Conservation (phyloP, 208 protist species). For the Acanthamoeba royreba region DNA sequence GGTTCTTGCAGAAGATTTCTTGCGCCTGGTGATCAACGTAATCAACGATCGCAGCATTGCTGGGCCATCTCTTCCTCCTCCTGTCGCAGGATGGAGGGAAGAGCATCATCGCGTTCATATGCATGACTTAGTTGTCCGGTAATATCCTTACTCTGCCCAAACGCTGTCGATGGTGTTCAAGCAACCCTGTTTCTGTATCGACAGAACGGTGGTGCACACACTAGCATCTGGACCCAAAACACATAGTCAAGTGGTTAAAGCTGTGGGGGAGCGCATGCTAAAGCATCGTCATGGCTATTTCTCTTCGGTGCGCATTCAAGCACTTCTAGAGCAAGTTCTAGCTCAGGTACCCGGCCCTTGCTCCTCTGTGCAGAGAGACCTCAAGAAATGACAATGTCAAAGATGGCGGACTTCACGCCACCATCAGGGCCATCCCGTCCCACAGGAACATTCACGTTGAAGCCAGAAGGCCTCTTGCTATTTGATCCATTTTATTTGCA, state of each 20-base stretch:
- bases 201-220: not conserved
- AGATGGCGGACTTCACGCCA: not conserved
- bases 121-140: not conserved
- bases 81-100: not conserved
- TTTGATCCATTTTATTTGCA: slow-evolving; percentile 12
- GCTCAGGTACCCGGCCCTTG: not conserved
- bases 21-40: not conserved
- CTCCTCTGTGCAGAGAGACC: not conserved
- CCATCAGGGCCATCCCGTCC: not conserved
- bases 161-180: not conserved
- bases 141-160: not conserved
- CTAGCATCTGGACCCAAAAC: not conserved
- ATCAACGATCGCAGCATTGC: not conserved
- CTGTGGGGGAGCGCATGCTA: not conserved
- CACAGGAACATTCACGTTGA: not conserved
- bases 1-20: not conserved
- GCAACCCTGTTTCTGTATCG: too few species aligned
- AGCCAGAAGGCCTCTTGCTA: not conserved
- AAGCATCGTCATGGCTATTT: not conserved
- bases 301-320: not conserved
- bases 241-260: not conserved
- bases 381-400: not conserved
- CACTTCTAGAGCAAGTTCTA: not conserved
- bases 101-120: not conserved
- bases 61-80: not conserved